A percentile compares a stretch with the other conserved stretches of the same genome.
Evolutionary conservation across 805 yeast species (phyloP).

Genomic region (Priceomyces haplophilus): DNA sequence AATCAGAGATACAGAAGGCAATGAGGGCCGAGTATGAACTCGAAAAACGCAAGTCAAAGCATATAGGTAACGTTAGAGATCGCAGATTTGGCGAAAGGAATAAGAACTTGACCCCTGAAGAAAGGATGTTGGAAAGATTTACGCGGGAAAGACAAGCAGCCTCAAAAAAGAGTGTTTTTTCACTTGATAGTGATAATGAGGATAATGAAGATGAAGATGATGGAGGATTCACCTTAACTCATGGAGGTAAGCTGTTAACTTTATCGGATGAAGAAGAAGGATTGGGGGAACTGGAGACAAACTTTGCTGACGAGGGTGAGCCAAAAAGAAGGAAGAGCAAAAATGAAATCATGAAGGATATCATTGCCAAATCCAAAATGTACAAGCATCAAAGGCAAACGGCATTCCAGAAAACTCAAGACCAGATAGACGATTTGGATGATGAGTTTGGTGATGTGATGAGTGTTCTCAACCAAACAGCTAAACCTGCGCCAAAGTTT

Average conservation of each 20-base stretch:
- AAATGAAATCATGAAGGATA: constrained; percentile 82
- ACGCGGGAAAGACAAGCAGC: constrained; percentile 78
- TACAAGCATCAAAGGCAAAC: constrained; percentile 74
- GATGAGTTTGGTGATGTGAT: constrained; percentile 71
- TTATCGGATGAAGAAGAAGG: constrained; percentile 45
- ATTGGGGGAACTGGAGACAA: constrained; percentile 22
- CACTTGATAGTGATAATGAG: constrained; percentile 72
- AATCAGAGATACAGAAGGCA: constrained; percentile 36
- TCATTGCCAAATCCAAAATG: constrained; percentile 77
- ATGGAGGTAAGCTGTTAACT: constrained; percentile 67
- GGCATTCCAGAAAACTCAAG: constrained; percentile 57
- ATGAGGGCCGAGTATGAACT: constrained; percentile 62
- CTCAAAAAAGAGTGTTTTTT: constrained; percentile 50
- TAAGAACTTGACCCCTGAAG: constrained; percentile 69
- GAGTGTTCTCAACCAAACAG: constrained; percentile 42
- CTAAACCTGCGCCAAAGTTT: constrained; percentile 20
- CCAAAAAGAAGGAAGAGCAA: constrained; percentile 69
- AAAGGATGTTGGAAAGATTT: constrained; percentile 92
- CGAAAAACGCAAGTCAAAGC: constrained; percentile 60
- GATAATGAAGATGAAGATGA: constrained; percentile 49
- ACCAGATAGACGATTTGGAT: constrained; percentile 63
- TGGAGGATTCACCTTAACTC: constrained; percentile 60
- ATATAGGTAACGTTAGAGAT: constrained; percentile 76
- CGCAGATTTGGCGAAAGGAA: constrained; percentile 90
- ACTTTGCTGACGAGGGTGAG: constrained; percentile 34